phyloP scores from a whole-genome alignment of 495 filamentous ascomycete genomes.

The Penicillium arizonense region DNA sequence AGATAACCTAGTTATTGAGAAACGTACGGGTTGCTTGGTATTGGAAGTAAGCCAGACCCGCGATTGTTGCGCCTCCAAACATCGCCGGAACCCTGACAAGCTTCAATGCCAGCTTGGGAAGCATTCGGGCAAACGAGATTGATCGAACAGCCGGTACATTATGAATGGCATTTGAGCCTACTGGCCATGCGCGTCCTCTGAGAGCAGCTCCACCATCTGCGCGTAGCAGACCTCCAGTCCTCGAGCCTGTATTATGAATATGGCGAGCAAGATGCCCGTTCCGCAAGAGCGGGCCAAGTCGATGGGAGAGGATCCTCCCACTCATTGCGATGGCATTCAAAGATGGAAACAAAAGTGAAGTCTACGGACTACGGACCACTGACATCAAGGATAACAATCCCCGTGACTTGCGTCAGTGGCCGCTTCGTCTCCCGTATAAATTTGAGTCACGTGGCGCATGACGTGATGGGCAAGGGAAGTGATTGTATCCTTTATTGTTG shows the following conservation, averaged over 20 bases:
- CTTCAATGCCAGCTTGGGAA: conserved; percentile 89
- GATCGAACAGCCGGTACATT: conserved; percentile 75
- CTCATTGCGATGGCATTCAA: conserved; percentile 62
- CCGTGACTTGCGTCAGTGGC: conserved; percentile 42
- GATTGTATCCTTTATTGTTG: conserved; percentile 12
- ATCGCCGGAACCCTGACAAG: conserved; percentile 83
- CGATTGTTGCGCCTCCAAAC: conserved; percentile 85
- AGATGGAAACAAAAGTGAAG: conserved; percentile 15
- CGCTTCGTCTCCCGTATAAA: conserved; percentile 31
- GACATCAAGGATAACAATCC: conserved; percentile 25
- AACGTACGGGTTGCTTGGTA: conserved; percentile 89
- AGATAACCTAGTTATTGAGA: not conserved
- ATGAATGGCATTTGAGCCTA: conserved; percentile 73
- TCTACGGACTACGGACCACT: conserved; percentile 19
- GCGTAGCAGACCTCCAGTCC: conserved; percentile 68
- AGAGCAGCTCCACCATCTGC: conserved; percentile 60
- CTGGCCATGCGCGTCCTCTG: conserved; percentile 67
- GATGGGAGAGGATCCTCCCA: conserved; percentile 75
- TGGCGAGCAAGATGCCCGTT: conserved; percentile 63
- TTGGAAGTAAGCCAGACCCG: conserved; percentile 85
- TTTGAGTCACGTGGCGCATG: conserved; percentile 38
- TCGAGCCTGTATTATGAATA: conserved; percentile 56
- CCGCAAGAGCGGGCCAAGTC: conserved; percentile 64
- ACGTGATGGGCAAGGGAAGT: conserved; percentile 37
- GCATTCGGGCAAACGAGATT: conserved; percentile 78